Evolutionary conservation across 169 alveolate genomes (phyloP).

Genomic region (Miamiensis avidus): DNA sequence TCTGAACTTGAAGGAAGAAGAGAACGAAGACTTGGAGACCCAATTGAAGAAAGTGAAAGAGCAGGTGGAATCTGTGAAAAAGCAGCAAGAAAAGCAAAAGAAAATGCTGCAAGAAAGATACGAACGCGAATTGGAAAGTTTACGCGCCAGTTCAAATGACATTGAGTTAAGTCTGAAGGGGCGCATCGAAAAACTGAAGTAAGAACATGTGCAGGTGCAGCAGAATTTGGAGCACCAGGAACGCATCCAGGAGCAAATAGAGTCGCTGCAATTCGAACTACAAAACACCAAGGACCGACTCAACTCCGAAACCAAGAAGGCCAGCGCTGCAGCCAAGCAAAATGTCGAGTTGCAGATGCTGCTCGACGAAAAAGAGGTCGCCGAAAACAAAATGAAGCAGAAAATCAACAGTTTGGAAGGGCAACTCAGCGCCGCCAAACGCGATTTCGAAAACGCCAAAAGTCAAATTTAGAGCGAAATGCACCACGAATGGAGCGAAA

Average conservation of each 20-base stretch:
- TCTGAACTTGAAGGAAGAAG: background rate
- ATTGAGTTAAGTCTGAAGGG: background rate
- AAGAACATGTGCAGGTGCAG: background rate
- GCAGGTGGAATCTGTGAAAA: background rate
- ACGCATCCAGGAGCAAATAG: background rate
- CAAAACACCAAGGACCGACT: background rate
- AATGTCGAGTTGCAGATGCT: too few species aligned
- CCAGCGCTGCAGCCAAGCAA: background rate
- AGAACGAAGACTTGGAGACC: background rate
- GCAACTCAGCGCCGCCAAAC: too few species aligned
- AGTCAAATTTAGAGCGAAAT: too few species aligned
- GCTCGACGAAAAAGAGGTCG: background rate
- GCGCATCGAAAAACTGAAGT: background rate
- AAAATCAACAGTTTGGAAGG: too few species aligned
- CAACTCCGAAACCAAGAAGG: background rate
- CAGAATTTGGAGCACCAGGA: background rate
- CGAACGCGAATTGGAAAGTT: background rate
- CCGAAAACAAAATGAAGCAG: too few species aligned
- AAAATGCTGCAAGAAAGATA: background rate
- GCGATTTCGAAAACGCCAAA: too few species aligned
- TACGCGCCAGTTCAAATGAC: background rate
- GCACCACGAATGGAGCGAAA: too few species aligned
- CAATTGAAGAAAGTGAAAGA: background rate
- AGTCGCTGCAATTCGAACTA: background rate
- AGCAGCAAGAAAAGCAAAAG: background rate